phyloP scores from a whole-genome alignment of 2,329 filamentous ascomycete genomes.

The Paecilomyces variotii region DNA sequence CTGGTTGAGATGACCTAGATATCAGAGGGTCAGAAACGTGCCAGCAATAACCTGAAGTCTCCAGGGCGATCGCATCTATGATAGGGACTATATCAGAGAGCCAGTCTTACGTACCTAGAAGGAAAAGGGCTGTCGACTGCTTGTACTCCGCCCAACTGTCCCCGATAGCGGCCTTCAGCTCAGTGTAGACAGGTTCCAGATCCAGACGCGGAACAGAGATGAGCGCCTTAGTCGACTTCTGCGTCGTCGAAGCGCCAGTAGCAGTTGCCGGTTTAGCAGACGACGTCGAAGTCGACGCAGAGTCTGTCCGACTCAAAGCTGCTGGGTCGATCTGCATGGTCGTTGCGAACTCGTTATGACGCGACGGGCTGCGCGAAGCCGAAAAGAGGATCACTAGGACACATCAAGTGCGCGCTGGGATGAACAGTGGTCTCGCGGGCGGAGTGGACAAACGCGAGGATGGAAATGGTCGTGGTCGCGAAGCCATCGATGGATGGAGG shows the following conservation, averaged over 20 bases:
- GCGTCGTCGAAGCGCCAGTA: constrained; percentile 19
- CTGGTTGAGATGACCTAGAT: constrained; percentile 51
- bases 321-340: constrained; percentile 40
- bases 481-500: constrained; percentile 19
- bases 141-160: constrained; percentile 56
- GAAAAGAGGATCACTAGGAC: constrained; percentile 26
- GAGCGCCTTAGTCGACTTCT: constrained; percentile 43
- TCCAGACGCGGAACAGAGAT: constrained; percentile 54
- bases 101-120: constrained; percentile 42
- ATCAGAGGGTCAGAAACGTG: constrained; percentile 9
- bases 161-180: constrained; percentile 52
- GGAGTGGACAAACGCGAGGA: constrained; percentile 12
- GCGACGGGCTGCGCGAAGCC: constrained; percentile 35
- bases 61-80: not conserved
- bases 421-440: not conserved
- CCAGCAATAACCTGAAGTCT: not conserved
- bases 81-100: not conserved
- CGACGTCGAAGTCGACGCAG: constrained; percentile 23
- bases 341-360: constrained; percentile 20
- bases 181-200: constrained; percentile 54
- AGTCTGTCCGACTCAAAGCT: constrained; percentile 36
- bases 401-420: constrained; percentile 24
- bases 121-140: constrained; percentile 48
- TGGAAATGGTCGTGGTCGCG: constrained; percentile 16
- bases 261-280: constrained; percentile 23